Base-by-base conservation (phyloP, 768 basidiomycete genomes). In the Rhodocollybia butyracea region DNA sequence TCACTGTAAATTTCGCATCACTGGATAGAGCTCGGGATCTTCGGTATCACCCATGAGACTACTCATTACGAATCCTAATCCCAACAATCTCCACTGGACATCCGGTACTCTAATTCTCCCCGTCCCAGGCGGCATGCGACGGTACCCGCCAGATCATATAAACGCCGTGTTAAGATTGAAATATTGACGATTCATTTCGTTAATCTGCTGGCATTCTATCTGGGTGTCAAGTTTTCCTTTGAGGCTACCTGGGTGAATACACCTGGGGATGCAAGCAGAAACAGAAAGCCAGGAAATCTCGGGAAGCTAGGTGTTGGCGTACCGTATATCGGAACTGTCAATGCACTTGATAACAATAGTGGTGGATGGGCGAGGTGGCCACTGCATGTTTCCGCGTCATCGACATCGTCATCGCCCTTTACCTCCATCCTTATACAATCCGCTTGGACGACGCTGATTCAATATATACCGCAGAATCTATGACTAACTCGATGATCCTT, bases 161-260 rank as follows among this genome's bases (percentile, higher is more conserved):
- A 92, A 94, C 64, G 90, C 91, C 3, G 90, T 91, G n/a, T 73
- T 94, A 47, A 89, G 86, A n/a, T n/a, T n/a, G n/a, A n/a, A n/a
- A n/a, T n/a, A 1, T 85, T 90, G 55, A 83, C 89, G 1, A 75
- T 93, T 11, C 91, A 92, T 68, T 93, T 93, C 58, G 69, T 93
- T 0, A 80, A 83, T 2, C 70, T 93, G 12, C 79, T 94, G 5
- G 83, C 88, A 0, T 92, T 91, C 70, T 94, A 94, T 66, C 76
- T 94, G 11, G 91, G 91, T 0, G 74, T 92, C 57, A 91, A 89
- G 60, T 81, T 93, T 0, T 91, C 91, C 0, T 94, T 94, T 48
- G 85, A 89, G 59, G 76, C 87, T 0, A 70, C 76, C 0, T 93
- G 90, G 90, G 80, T 78, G 27, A 84, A 84, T 0, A n/a, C n/a